These are phyloP conservation scores for Yarrowia keelungensis DNA, from an alignment of 805 yeast species.

Conservation along the genomic window DNA sequence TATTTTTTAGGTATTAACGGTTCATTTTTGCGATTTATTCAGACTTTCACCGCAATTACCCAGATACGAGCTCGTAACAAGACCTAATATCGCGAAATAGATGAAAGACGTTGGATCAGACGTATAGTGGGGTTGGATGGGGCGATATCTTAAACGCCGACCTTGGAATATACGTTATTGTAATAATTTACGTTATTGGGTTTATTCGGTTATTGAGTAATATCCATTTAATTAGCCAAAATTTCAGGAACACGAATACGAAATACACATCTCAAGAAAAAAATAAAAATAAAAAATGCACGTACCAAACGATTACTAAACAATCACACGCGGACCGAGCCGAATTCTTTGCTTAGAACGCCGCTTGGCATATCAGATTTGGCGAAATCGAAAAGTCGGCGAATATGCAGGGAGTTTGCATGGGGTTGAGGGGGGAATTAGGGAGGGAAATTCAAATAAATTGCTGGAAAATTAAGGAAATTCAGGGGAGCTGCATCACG, in stretches of 20 bases:
- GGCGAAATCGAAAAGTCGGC: not conserved
- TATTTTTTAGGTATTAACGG: not conserved
- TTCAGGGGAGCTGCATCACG: too few species aligned
- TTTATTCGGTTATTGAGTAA: too few species aligned
- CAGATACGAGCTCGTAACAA: slow-evolving; percentile 21
- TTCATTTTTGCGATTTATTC: not conserved
- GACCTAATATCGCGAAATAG: not conserved
- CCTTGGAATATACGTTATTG: too few species aligned
- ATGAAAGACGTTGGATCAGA: slow-evolving; percentile 22
- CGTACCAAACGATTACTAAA: not conserved
- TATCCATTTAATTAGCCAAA: too few species aligned
- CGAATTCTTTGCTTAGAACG: not conserved
- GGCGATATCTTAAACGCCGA: too few species aligned
- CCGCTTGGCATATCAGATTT: slow-evolving; percentile 11
- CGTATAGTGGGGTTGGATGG: slow-evolving; percentile 6
- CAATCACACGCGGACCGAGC: not conserved
- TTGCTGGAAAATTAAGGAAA: not conserved
- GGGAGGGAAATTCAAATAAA: not conserved
- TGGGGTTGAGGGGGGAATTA: too few species aligned
- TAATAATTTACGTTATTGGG: too few species aligned
- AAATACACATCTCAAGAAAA: too few species aligned
- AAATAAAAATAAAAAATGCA: too few species aligned
- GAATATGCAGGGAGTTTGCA: slow-evolving; percentile 24
- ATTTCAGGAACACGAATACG: too few species aligned
- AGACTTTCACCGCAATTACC: not conserved